Percentiles rank a stretch among this genome's conserved stretches.
phyloP scores from a whole-genome alignment of 257 asterid genomes.

The Orobanche coerulescens region DNA sequence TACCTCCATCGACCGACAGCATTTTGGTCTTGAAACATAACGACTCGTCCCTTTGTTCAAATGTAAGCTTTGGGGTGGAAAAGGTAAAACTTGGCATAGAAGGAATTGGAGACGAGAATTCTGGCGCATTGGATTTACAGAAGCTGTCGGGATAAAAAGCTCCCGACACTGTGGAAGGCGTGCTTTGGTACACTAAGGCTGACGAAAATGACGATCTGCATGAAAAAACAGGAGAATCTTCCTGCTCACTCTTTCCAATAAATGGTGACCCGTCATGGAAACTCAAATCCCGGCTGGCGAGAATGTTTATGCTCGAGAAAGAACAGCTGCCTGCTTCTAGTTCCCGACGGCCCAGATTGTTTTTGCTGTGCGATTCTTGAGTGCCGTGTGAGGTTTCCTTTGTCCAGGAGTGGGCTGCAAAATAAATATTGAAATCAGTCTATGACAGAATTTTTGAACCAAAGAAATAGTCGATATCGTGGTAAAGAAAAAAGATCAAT shows the following conservation, averaged over 20 bases:
- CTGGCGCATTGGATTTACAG: conserved; percentile 22
- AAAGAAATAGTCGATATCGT: too few species aligned
- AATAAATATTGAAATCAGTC: background rate
- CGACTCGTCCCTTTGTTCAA: conserved; percentile 25
- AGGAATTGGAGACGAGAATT: conserved; percentile 41
- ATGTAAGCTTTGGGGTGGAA: conserved; percentile 31
- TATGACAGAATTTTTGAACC: too few species aligned
- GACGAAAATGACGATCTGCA: conserved; percentile 52
- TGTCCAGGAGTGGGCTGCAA: conserved; percentile 58
- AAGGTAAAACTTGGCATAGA: conserved; percentile 59
- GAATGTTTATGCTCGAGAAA: conserved; percentile 23
- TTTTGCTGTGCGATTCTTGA: conserved; percentile 16
- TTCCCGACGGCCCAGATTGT: conserved; percentile 9
- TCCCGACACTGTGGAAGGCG: conserved; percentile 28
- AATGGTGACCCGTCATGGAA: conserved; percentile 35
- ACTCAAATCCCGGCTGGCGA: conserved; percentile 38
- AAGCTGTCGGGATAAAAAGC: conserved; percentile 25
- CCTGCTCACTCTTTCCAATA: conserved; percentile 20
- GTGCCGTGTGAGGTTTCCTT: conserved; percentile 23
- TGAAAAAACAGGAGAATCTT: conserved; percentile 38
- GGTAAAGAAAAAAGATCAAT: too few species aligned
- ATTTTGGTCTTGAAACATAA: conserved; percentile 24
- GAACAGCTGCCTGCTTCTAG: conserved; percentile 30
- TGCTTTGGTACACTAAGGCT: conserved; percentile 18
- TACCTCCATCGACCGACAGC: conserved; percentile 34